A percentile compares a stretch with the other conserved stretches of the same genome.
Evolutionary conservation across 225 moss, liverwort and hornwort species (phyloP).

Genomic region (Physcomitrium patens): DNA sequence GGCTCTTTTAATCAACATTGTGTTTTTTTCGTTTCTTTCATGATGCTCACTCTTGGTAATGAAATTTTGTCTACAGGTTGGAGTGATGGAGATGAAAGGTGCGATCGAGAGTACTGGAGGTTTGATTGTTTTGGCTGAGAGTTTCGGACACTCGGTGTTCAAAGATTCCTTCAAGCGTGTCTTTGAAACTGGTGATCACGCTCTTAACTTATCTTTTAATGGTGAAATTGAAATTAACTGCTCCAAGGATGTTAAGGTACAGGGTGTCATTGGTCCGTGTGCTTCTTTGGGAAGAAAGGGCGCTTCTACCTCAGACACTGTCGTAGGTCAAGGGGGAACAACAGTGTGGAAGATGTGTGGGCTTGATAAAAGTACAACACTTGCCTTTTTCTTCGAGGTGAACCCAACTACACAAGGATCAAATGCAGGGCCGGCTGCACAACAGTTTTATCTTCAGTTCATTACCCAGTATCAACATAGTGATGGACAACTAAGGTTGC

Average conservation of each 20-base stretch:
- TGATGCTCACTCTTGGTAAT: slow-evolving; percentile 22
- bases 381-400: slow-evolving; percentile 96
- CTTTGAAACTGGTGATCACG: slow-evolving; percentile 85
- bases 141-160: slow-evolving; percentile 96
- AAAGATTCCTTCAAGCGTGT: slow-evolving; percentile 95
- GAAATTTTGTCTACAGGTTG: slow-evolving; percentile 61
- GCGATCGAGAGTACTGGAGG: slow-evolving; percentile 96
- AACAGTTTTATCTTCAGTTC: slow-evolving; percentile 93
- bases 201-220: slow-evolving; percentile 87
- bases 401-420: slow-evolving; percentile 68
- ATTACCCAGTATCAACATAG: slow-evolving; percentile 90
- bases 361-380: slow-evolving; percentile 91
- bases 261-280: slow-evolving; percentile 95
- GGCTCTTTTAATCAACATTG: not conserved
- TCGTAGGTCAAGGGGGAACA: slow-evolving; percentile 92
- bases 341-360: slow-evolving; percentile 95
- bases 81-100: slow-evolving; percentile 99
- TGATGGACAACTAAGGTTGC: slow-evolving; percentile 80
- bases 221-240: slow-evolving; percentile 90
- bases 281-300: slow-evolving; percentile 92
- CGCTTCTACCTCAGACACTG: slow-evolving; percentile 71
- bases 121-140: slow-evolving; percentile 94
- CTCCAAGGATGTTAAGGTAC: slow-evolving; percentile 95
- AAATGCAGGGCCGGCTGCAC: slow-evolving; percentile 61
- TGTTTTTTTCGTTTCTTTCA: slow-evolving; percentile 9